These are phyloP conservation scores for Sisymbrium altissimum DNA, from an alignment of 345 rosid genomes.

Conservation along the genomic window DNA sequence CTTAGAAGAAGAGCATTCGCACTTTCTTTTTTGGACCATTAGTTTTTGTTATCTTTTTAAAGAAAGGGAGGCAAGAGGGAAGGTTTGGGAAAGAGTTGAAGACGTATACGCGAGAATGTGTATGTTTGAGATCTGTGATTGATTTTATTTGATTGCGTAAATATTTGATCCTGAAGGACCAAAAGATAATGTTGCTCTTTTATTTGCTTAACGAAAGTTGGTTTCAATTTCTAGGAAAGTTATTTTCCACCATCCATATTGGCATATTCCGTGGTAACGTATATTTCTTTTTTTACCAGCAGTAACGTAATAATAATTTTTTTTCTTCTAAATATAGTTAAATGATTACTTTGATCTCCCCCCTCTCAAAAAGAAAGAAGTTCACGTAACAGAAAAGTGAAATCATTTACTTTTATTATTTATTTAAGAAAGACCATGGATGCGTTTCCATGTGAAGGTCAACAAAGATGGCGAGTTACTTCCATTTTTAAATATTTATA, in stretches of 20 bases:
- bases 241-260: background rate
- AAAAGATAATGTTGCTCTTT: background rate
- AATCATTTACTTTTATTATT: background rate
- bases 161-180: background rate
- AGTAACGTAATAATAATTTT: too few relatives aligned
- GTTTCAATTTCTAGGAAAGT: background rate
- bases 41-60: background rate
- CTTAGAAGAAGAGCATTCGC: background rate
- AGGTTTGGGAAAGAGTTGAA: background rate
- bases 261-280: too few relatives aligned
- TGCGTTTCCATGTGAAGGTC: conserved; percentile 8
- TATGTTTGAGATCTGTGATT: background rate
- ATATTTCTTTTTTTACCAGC: background rate
- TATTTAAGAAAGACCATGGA: background rate
- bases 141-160: background rate
- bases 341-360: background rate
- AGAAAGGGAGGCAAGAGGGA: background rate
- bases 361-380: background rate
- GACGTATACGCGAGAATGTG: conserved; percentile 8
- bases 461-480: background rate
- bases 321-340: background rate
- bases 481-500: background rate
- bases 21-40: background rate
- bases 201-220: background rate
- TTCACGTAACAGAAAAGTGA: background rate